These are phyloP conservation scores for Acacia concinna DNA, from an alignment of 331 rosid species.

Conservation along the genomic window DNA sequence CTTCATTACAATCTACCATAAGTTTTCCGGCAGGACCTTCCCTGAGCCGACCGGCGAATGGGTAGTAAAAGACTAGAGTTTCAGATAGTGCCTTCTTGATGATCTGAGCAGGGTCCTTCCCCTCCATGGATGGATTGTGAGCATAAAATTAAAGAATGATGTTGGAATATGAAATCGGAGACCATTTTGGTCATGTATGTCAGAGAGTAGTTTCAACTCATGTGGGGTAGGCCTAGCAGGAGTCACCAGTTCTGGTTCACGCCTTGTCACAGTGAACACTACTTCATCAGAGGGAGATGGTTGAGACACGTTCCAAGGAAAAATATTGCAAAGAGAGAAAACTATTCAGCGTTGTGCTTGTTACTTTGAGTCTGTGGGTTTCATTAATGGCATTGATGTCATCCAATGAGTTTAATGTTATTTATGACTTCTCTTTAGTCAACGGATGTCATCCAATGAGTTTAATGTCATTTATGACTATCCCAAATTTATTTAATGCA, in stretches of 20 bases:
- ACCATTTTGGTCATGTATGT: neutral
- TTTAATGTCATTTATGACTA: neutral
- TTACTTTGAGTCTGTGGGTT: neutral
- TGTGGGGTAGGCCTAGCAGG: neutral
- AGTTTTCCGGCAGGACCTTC: neutral
- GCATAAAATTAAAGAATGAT: neutral
- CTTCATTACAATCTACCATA: neutral
- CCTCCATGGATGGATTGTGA: neutral
- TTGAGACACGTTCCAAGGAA: neutral
- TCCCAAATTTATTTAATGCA: neutral
- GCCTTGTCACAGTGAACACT: neutral
- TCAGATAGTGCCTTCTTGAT: neutral
- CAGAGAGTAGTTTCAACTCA: neutral
- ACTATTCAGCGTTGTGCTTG: neutral
- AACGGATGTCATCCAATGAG: too few relatives aligned
- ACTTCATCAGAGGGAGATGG: neutral
- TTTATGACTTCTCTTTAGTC: neutral
- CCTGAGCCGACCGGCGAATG: neutral
- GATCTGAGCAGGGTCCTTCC: neutral
- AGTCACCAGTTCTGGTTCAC: neutral
- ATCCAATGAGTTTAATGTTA: neutral
- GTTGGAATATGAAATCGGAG: neutral
- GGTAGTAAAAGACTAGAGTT: neutral
- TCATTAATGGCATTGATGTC: neutral
- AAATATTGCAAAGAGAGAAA: neutral